These are phyloP conservation scores for Dothistroma septosporum DNA, from an alignment of 2,329 filamentous ascomycete genomes.

Conservation along the genomic window DNA sequence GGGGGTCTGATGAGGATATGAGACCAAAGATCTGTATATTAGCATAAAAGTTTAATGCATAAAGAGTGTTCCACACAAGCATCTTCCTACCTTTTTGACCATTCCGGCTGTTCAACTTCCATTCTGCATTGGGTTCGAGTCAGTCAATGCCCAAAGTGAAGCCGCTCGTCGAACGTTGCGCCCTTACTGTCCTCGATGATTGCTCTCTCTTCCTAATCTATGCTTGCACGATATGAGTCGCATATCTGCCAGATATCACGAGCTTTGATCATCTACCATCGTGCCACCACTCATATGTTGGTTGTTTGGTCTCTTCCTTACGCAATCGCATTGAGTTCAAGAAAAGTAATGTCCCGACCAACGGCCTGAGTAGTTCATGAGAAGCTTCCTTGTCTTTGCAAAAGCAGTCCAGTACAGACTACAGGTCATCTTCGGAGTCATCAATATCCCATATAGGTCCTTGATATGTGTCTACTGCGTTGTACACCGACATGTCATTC, in stretches of 20 bases:
- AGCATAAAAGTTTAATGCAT: constrained; percentile 7
- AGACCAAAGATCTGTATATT: constrained; percentile 13
- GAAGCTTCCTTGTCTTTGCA: neutral
- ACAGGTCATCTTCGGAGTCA: neutral
- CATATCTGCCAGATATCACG: no score
- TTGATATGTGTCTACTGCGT: neutral
- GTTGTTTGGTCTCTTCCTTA: no score
- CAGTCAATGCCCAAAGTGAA: no score
- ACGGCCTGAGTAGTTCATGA: neutral
- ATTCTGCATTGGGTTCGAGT: no score
- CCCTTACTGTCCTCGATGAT: no score
- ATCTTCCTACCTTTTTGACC: neutral
- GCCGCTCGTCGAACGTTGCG: no score
- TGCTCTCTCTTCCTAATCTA: no score
- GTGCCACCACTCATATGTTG: no score
- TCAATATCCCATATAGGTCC: neutral
- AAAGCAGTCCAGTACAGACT: neutral
- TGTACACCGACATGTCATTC: neutral
- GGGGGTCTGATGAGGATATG: constrained; percentile 7
- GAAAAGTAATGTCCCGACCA: no score
- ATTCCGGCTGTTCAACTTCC: neutral
- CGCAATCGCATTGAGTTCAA: no score
- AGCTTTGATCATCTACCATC: no score
- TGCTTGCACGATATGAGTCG: no score
- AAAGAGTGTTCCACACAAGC: neutral